A percentile compares a stretch with the other conserved stretches of the same genome.
These are phyloP conservation scores for Phytophthora tubulina DNA, from an alignment of 352 stramenopile genomes.

Conservation along the genomic window DNA sequence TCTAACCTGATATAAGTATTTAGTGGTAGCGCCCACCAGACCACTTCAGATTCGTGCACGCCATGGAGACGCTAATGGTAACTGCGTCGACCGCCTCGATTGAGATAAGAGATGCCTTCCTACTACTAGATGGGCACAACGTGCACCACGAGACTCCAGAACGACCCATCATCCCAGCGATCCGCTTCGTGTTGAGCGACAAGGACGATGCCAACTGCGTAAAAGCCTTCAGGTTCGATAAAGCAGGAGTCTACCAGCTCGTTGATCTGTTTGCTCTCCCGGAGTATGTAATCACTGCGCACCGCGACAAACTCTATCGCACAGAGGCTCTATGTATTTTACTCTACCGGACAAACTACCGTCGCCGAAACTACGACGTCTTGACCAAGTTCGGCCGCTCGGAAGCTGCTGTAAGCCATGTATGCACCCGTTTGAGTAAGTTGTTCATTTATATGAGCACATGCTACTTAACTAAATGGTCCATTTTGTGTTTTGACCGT, in stretches of 20 bases:
- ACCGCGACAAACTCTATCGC: slow-evolving; percentile 17
- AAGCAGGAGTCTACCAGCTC: slow-evolving; percentile 20
- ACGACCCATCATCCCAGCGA: slow-evolving; percentile 1
- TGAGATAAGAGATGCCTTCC: not conserved
- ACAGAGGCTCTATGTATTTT: slow-evolving; percentile 16
- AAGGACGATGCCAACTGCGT: slow-evolving; percentile 18
- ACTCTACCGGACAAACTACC: slow-evolving; percentile 15
- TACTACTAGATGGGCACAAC: not conserved
- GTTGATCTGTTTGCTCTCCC: slow-evolving; percentile 17
- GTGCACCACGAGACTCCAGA: not conserved
- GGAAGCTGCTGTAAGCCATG: slow-evolving; percentile 4
- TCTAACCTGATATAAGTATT: not conserved
- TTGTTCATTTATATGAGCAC: not conserved
- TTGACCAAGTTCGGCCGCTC: slow-evolving; percentile 15
- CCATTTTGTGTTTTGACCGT: not conserved
- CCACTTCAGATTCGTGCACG: not conserved
- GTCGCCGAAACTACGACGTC: slow-evolving; percentile 18
- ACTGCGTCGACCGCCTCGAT: not conserved
- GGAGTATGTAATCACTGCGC: slow-evolving; percentile 15
- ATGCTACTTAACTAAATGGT: not conserved
- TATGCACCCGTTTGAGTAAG: slow-evolving; percentile 20
- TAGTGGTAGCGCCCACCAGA: not conserved
- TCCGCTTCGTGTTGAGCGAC: slow-evolving; percentile 2
- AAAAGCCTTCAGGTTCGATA: slow-evolving; percentile 22
- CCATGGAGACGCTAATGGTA: not conserved